Base-by-base conservation (phyloP, 2,329 filamentous ascomycete genomes). In the Atkinsonella texensis region DNA sequence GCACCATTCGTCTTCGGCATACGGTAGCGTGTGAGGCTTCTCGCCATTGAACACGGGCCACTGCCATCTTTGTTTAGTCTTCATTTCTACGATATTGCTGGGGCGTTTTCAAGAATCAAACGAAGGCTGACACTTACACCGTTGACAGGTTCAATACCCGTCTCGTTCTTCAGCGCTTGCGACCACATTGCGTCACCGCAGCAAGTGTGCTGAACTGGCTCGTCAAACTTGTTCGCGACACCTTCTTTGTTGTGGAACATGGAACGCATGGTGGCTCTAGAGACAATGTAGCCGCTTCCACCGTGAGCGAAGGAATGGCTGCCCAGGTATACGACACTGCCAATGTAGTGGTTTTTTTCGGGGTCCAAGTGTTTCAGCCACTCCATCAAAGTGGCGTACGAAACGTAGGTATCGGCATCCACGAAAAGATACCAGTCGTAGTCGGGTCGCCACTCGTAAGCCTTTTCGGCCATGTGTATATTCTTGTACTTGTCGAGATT, bases 401-500 rank as follows among this genome's bases (percentile, higher is more conserved):
- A 64, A 11, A 80, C 69, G 57, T 80, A 81, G 9, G 76, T 77
- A 60, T 81, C 78, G 48, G 76, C 75, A 50, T 81, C 78, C 54
- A 81, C 69, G 55, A 78, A 81, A 13, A 82, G 60, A 58, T 79
- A 82, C 78, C 79, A 82, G 56, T 80, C 74, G 52, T 73, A 73
- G 52, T 69, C 59, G 10, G 77, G 77, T 9, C 72, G 70, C 62
- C 74, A 63, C 23, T 63, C 59, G 57, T 73, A 80, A 0, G 74
- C 63, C 63, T 78, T 76, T 62, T 79, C 73, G 12, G 77, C 72
- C 60, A 81, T 79, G 60, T 80, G 77, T 45, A 80, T 67, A 60
- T 79, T 80, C 63, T 82, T 82, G 67, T 79, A 82, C 65, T 80
- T 81, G 66, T 82, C 79, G 40, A 82, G 62, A 17, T 66, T 69